Percentiles rank a stretch among this genome's conserved stretches.
Evolutionary conservation across 805 yeast genomes (phyloP).

Genomic region (Isabelozyma pseudorhagii): DNA sequence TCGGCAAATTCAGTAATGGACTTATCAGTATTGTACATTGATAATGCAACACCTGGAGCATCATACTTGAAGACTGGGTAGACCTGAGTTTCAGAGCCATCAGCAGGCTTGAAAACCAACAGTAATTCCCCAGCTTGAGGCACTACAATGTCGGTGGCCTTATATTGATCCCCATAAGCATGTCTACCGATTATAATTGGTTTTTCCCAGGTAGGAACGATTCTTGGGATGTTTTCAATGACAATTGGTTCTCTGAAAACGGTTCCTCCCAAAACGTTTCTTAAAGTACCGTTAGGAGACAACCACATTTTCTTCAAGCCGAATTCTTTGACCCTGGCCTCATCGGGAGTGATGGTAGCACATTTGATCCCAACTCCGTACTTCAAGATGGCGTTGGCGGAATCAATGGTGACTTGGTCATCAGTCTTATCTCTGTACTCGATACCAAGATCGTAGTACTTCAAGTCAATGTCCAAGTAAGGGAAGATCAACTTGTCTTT

Average conservation of each 20-base stretch:
- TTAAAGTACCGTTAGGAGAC: slow-evolving; percentile 95
- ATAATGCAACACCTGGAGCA: slow-evolving; percentile 77
- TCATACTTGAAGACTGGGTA: slow-evolving; percentile 66
- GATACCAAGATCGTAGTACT: slow-evolving; percentile 88
- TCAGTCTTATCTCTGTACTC: slow-evolving; percentile 83
- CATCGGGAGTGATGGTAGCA: slow-evolving; percentile 98
- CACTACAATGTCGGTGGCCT: slow-evolving; percentile 81
- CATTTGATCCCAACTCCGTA: slow-evolving; percentile 94
- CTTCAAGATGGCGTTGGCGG: slow-evolving; percentile 85
- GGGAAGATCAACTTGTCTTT: slow-evolving; percentile 84
- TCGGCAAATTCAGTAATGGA: slow-evolving; percentile 91
- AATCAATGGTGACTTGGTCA: slow-evolving; percentile 84
- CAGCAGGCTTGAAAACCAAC: slow-evolving; percentile 69
- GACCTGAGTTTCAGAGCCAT: slow-evolving; percentile 54
- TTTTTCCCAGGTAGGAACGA: slow-evolving; percentile 89
- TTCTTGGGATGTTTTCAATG: slow-evolving; percentile 81
- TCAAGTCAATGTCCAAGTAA: slow-evolving; percentile 79
- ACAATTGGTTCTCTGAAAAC: slow-evolving; percentile 97
- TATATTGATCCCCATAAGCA: slow-evolving; percentile 96
- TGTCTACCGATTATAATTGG: slow-evolving; percentile 98
- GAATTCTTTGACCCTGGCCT: slow-evolving; percentile 90
- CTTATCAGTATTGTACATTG: slow-evolving; percentile 95
- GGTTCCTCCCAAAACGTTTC: slow-evolving; percentile 94
- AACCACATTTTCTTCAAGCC: slow-evolving; percentile 94
- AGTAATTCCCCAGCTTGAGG: slow-evolving; percentile 78